A percentile compares a stretch with the other conserved stretches of the same genome.
Evolutionary conservation across 1,139 yeast species (phyloP).

Genomic region (Yamadazyma dendronema): DNA sequence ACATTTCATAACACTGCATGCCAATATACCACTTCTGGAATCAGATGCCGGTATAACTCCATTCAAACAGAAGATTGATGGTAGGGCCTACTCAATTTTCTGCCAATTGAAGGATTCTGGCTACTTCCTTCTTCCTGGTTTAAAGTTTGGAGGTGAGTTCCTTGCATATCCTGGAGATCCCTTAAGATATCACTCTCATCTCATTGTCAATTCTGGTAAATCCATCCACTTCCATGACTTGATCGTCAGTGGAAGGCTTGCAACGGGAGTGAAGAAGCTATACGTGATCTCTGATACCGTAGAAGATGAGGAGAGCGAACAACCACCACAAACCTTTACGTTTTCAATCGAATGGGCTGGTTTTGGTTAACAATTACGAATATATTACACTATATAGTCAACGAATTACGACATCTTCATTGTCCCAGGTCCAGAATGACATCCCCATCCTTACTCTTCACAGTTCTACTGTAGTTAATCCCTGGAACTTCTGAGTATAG

Average conservation of each 20-base stretch:
- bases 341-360: slow-evolving; percentile 84
- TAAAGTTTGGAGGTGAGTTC: slow-evolving; percentile 86
- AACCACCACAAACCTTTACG: slow-evolving; percentile 18
- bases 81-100: slow-evolving; percentile 19
- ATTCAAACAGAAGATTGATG: slow-evolving; percentile 6
- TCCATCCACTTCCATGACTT: slow-evolving; percentile 52
- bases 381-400: no score
- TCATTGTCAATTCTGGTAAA: slow-evolving; percentile 59
- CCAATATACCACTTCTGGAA: slow-evolving; percentile 1
- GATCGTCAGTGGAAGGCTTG: slow-evolving; percentile 82
- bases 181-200: slow-evolving; percentile 82
- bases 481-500: slow-evolving; percentile 20
- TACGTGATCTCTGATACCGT: slow-evolving; percentile 50
- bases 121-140: slow-evolving; percentile 74
- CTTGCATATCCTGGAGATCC: slow-evolving; percentile 97
- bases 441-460: slow-evolving; percentile 40
- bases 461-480: slow-evolving; percentile 33
- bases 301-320: slow-evolving; percentile 26
- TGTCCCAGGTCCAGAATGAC: slow-evolving; percentile 23
- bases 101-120: slow-evolving; percentile 44
- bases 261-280: slow-evolving; percentile 88
- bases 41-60: slow-evolving; percentile 1
- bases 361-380: slow-evolving; percentile 55
- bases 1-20: slow-evolving; percentile 5
- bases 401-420: no score